Evolutionary conservation across 2,329 filamentous ascomycete species (phyloP).

Genomic region (Pyrenochaeta sp.): DNA sequence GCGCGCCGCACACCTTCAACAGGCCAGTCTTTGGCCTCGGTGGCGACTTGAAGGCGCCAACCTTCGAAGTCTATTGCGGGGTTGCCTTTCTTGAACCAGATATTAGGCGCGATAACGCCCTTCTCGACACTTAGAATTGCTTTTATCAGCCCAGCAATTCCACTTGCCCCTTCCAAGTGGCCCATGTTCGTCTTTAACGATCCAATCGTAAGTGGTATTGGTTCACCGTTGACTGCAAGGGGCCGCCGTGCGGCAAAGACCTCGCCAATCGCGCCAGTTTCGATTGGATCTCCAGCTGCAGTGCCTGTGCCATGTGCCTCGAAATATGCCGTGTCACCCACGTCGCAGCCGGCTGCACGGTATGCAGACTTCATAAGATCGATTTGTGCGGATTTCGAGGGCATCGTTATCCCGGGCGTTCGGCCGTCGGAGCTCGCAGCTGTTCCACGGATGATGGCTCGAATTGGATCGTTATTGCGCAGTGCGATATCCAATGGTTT

Average conservation of each 20-base stretch:
- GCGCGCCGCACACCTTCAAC: conserved; percentile 16
- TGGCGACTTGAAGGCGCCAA: conserved; percentile 19
- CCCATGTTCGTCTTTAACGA: conserved; percentile 51
- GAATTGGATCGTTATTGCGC: conserved; percentile 34
- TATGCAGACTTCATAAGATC: conserved; percentile 43
- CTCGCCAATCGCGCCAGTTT: conserved; percentile 13
- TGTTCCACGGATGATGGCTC: conserved; percentile 36
- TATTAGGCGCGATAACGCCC: conserved; percentile 39
- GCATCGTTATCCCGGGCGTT: conserved; percentile 28
- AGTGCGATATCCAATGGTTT: conserved; percentile 28
- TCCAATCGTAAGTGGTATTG: conserved; percentile 16
- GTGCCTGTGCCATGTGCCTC: conserved; percentile 40
- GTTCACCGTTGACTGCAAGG: conserved; percentile 6
- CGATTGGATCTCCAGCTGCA: conserved; percentile 31
- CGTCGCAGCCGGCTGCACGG: conserved; percentile 42
- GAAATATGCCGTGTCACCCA: conserved; percentile 30
- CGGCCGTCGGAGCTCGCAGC: conserved; percentile 26
- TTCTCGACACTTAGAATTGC: conserved; percentile 50
- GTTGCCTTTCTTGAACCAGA: conserved; percentile 18
- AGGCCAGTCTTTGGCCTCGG: conserved; percentile 20
- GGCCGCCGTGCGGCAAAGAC: conserved; percentile 12
- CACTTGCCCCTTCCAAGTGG: conserved; percentile 51
- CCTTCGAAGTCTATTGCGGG: conserved; percentile 18
- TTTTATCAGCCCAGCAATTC: conserved; percentile 50
- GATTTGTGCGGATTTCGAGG: conserved; percentile 54